These are phyloP conservation scores for Cetradonia linearis DNA, from an alignment of 495 filamentous ascomycete species.

Conservation along the genomic window DNA sequence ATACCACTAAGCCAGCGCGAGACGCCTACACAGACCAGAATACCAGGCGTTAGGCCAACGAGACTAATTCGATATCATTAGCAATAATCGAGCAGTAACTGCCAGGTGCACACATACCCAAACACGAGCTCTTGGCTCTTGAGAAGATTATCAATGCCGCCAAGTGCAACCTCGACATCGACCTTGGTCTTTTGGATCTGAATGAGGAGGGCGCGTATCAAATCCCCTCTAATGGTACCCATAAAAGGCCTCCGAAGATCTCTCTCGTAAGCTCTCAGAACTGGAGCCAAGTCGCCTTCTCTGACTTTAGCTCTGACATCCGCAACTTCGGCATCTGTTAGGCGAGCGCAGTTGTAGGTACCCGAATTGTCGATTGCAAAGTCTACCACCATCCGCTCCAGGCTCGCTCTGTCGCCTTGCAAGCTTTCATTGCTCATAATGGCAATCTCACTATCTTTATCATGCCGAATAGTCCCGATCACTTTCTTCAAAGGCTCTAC, in stretches of 20 bases:
- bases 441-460: constrained; percentile 80
- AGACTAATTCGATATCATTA: constrained; percentile 46
- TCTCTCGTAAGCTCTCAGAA: constrained; percentile 80
- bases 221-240: constrained; percentile 70
- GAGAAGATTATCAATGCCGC: constrained; percentile 81
- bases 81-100: neutral
- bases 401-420: constrained; percentile 74
- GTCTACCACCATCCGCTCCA: constrained; percentile 96
- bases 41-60: constrained; percentile 80
- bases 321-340: constrained; percentile 51
- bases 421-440: constrained; percentile 90
- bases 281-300: constrained; percentile 86
- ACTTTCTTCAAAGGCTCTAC: constrained; percentile 72
- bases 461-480: constrained; percentile 83
- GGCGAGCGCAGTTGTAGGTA: constrained; percentile 32
- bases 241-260: constrained; percentile 70
- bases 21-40: constrained; percentile 69
- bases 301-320: constrained; percentile 65
- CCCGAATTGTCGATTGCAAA: constrained; percentile 73
- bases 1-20: constrained; percentile 59
- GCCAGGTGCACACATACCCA: constrained; percentile 40
- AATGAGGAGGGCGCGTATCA: constrained; percentile 84
- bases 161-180: constrained; percentile 89
- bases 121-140: constrained; percentile 97
- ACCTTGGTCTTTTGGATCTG: constrained; percentile 99